Percentiles rank a stretch among this genome's conserved stretches.
Conservation (phyloP, 257 asterid species). For the Oldenlandia corymbosa region DNA sequence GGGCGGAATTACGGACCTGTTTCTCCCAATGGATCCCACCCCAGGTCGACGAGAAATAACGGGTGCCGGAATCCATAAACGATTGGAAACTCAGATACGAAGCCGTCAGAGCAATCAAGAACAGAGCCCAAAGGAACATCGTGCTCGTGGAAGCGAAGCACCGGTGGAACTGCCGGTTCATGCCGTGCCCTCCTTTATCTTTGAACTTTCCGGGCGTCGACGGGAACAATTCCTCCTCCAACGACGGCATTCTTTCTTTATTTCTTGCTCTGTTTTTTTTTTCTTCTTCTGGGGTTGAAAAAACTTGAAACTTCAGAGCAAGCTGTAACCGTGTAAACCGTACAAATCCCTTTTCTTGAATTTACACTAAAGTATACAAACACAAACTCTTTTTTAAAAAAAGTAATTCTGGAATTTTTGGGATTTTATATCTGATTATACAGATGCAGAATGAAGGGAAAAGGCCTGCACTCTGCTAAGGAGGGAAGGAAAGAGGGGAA, state of each 20-base stretch:
- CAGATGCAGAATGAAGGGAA: conserved; percentile 42
- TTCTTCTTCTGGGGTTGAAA: neutral
- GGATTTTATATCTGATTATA: neutral
- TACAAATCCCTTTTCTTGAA: too few relatives aligned
- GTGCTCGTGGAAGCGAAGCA: conserved; percentile 77
- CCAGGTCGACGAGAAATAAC: conserved; percentile 52
- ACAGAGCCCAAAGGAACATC: conserved; percentile 68
- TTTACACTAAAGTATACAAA: too few relatives aligned
- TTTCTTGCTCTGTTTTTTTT: neutral
- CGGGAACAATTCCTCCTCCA: conserved; percentile 51
- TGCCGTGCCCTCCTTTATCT: conserved; percentile 37
- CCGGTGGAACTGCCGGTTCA: conserved; percentile 57
- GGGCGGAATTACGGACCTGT: conserved; percentile 45
- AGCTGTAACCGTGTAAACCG: too few relatives aligned
- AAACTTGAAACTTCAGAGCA: neutral
- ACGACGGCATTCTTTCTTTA: conserved; percentile 34
- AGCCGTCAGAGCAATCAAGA: conserved; percentile 63
- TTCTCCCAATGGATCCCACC: conserved; percentile 64
- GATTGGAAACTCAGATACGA: conserved; percentile 64
- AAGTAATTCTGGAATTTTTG: too few relatives aligned
- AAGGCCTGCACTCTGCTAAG: conserved; percentile 48
- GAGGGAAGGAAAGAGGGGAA: conserved; percentile 1
- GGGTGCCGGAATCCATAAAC: conserved; percentile 45
- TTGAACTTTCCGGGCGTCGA: conserved; percentile 69
- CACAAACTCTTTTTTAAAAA: too few relatives aligned